Base-by-base conservation (phyloP, 73 alveolate species). In the Stentor coeruleus region DNA sequence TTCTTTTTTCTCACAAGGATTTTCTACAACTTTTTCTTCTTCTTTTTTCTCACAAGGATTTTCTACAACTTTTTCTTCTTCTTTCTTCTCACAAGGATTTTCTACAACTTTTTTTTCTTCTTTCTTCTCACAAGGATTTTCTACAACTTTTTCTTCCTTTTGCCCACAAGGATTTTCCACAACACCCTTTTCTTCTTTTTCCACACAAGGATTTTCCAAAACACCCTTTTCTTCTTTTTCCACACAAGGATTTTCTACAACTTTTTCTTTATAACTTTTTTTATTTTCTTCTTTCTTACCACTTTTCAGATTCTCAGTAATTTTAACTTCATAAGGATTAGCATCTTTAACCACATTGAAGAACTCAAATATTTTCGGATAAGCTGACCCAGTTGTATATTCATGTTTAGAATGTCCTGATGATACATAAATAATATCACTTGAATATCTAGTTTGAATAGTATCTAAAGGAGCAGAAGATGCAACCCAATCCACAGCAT, bases 361-460 rank as follows among this genome's bases (percentile, higher is more conserved):
- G 59, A 58, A 88, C 72, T 59, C 60, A 30, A 76, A 79, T 30
- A 85, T 82, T 74, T 72, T 82, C 0, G 42, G 80, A 77, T 74
- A 49, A 14, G 94, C 94, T 35, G 36, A 38, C 3, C 92, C 92
- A 84, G 92, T 88, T 6, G 94, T 88, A 77, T 88, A 88, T 75
- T 88, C 94, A 88, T 88, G 94, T 49, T 35, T 59, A 28, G 28
- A 40, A 77, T 88, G 86, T 3, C 94, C 94, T 3, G 94, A 77
- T 38, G 87, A 74, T 76, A 81, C 79, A 58, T 81, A 72, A 59
- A 81, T 77, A 80, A 84, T 86, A 26, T 91, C 93, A 31, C 77
- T 66, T 39, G 77, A 31, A n/a, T 20, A n/a, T n/a, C 38, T 40
- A n/a, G 38, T n/a, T n/a, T 37, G 80, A 0, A 20, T 1, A 1